Base-by-base conservation (phyloP, 192 early-diverging fungal genomes). In the Coemansia sp. region DNA sequence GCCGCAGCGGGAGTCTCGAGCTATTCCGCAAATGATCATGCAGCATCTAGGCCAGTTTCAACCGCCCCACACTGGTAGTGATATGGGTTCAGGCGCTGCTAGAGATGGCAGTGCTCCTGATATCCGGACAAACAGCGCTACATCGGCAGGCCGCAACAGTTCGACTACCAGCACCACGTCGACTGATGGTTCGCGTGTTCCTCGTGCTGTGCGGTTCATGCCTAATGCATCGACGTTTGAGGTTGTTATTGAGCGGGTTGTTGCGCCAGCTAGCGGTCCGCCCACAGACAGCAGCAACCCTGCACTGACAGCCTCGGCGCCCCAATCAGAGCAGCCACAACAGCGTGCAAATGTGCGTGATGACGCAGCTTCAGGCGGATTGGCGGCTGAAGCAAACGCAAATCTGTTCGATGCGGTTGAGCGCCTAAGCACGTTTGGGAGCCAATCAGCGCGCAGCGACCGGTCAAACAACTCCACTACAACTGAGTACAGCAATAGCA, bases 401-500 rank as follows among this genome's bases (percentile, higher is more conserved):
- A 41, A 49, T 8, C 49, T 66, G 26, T 57, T 57, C 48, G 54
- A 24, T 39, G 61, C 68, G 47, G 32, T 69, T 18, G 59, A 65
- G 35, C 49, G 62, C 51, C 57, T 64, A 0, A 47, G 62, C 20
- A 24, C 57, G 18, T 7, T 65, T 3, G 69, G 69, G 3, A 65
- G 62, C 41, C 69, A 72, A 54, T 62, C 69, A 1, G 69, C 62
- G 10, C 69, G 59, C 14, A 72, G 66, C 57, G 75, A 78, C 49
- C 59, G 65, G 19, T 78, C 75, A 12, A 62, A 65, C 38, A 11
- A 49, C 19, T 78, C 75, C 16, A 78, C 69, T 9, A 69, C 75
- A 1, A 78, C 75, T 3, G 75, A 78, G 45, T 65, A 78, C 55
- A 68, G 75, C 59, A 62, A 53, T n/a, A 57, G 51, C n/a, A 37